These are phyloP conservation scores for Quercus suber DNA, from an alignment of 306 rosid species.

Conservation along the genomic window DNA sequence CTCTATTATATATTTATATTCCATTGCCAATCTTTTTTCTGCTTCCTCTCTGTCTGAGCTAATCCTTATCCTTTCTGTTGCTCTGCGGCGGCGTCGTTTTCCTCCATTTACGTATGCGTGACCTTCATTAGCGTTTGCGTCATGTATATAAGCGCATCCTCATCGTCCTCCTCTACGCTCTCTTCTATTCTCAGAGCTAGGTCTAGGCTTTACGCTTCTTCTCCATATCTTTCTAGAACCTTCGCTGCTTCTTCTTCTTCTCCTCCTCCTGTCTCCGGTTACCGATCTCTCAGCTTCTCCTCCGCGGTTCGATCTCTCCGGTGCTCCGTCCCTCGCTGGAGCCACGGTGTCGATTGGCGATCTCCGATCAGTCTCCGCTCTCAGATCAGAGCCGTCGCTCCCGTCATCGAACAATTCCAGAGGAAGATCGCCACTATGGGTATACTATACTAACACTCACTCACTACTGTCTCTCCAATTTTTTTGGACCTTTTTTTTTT, in stretches of 20 bases:
- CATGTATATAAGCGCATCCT: slow-evolving; percentile 47
- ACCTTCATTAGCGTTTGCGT: background rate
- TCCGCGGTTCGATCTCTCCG: slow-evolving; percentile 34
- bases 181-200: slow-evolving; percentile 54
- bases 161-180: slow-evolving; percentile 41
- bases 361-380: slow-evolving; percentile 45
- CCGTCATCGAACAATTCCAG: slow-evolving; percentile 45
- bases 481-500: background rate
- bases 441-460: background rate
- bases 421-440: slow-evolving; percentile 65
- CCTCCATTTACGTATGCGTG: slow-evolving; percentile 27
- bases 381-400: slow-evolving; percentile 61
- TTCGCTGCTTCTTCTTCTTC: slow-evolving; percentile 10
- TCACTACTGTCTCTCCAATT: background rate
- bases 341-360: slow-evolving; percentile 59
- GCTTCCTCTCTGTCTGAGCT: background rate
- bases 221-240: slow-evolving; percentile 28
- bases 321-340: slow-evolving; percentile 43
- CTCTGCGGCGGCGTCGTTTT: background rate
- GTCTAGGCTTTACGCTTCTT: slow-evolving; percentile 24
- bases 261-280: background rate
- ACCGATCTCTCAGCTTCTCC: slow-evolving; percentile 31
- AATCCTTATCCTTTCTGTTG: slow-evolving; percentile 18
- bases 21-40: no score
- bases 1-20: background rate